A percentile compares a stretch with the other conserved stretches of the same genome.
These are phyloP conservation scores for Xerocomus potaroensis DNA, from an alignment of 768 basidiomycete species.

Conservation along the genomic window DNA sequence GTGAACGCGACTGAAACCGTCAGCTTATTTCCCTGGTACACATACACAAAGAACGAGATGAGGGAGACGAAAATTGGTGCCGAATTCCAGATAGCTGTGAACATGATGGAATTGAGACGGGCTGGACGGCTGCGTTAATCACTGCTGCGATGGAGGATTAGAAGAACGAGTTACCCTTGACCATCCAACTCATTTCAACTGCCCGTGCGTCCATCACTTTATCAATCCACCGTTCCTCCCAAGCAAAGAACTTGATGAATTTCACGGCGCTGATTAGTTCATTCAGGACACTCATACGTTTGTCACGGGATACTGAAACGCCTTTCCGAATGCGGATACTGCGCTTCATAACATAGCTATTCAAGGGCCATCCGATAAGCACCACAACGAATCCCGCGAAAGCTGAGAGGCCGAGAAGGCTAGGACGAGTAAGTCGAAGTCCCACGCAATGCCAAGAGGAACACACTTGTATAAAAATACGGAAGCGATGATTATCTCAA, in stretches of 20 bases:
- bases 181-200: conserved; percentile 72
- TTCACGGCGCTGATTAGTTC: conserved; percentile 41
- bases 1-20: conserved; percentile 84
- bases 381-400: conserved; percentile 45
- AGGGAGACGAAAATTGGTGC: conserved; percentile 81
- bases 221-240: conserved; percentile 42
- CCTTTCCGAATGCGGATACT: conserved; percentile 36
- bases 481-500: conserved; percentile 72
- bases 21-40: conserved; percentile 68
- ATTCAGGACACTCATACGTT: conserved; percentile 41
- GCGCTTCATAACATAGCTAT: conserved; percentile 36
- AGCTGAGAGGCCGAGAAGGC: conserved; percentile 43
- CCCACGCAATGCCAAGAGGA: not conserved
- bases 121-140: conserved; percentile 33
- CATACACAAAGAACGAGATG: conserved; percentile 71
- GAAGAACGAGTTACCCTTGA: conserved; percentile 47
- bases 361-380: conserved; percentile 37
- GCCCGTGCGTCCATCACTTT: conserved; percentile 47
- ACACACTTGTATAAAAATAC: conserved; percentile 71
- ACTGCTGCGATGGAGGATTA: not conserved
- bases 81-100: conserved; percentile 65
- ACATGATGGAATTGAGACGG: conserved; percentile 68
- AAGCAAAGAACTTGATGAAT: conserved; percentile 43
- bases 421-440: conserved; percentile 47
- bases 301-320: conserved; percentile 34